Evolutionary conservation across 2,329 filamentous ascomycete species (phyloP).

Genomic region (Hypoxylon sp.): DNA sequence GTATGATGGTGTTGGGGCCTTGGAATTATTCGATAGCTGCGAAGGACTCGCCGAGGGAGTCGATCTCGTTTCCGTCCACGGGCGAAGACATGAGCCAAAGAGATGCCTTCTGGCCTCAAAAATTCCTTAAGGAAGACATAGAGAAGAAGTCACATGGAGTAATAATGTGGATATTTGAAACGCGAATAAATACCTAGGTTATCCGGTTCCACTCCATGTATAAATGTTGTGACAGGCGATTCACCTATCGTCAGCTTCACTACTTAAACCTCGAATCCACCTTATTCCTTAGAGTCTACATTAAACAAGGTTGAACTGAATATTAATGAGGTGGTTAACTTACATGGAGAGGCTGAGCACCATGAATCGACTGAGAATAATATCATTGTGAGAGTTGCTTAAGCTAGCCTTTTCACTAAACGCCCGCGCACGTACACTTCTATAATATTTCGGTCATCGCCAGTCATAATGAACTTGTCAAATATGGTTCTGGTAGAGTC

Average conservation of each 20-base stretch:
- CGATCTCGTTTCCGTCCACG: not conserved
- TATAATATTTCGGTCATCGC: conserved; percentile 71
- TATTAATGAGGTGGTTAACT: too few relatives aligned
- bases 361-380: not conserved
- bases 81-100: not conserved
- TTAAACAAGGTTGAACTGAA: too few relatives aligned
- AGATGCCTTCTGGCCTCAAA: not conserved
- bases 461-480: conserved; percentile 75
- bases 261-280: too few relatives aligned
- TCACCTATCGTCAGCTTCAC: too few relatives aligned
- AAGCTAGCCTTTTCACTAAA: conserved; percentile 45
- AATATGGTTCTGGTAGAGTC: conserved; percentile 63
- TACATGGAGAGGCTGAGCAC: too few relatives aligned
- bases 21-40: not conserved
- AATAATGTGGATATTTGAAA: not conserved
- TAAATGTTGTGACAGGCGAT: too few relatives aligned
- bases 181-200: too few relatives aligned
- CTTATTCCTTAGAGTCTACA: too few relatives aligned
- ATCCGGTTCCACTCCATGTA: too few relatives aligned
- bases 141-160: not conserved
- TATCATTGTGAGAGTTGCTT: not conserved
- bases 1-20: not conserved
- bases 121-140: not conserved
- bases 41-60: not conserved
- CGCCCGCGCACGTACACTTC: conserved; percentile 66